Percentiles rank a stretch among this genome's conserved stretches.
Conservation (phyloP, 371 early-diverging fungal species). For the Blastocladiella emersonii region DNA sequence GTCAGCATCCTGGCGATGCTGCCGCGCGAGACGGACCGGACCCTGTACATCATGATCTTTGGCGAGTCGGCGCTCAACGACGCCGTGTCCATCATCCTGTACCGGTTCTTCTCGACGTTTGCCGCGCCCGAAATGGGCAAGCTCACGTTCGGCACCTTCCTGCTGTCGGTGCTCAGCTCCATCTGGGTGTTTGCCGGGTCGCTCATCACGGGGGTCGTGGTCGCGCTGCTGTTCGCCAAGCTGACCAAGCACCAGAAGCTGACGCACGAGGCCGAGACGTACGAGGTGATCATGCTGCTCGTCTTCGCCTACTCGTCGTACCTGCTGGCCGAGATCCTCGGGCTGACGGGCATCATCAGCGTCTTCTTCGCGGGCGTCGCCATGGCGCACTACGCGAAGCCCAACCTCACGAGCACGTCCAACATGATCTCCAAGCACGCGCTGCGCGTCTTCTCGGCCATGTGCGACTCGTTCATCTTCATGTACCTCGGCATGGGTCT, state of each 20-base stretch:
- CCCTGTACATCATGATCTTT: conserved; percentile 82
- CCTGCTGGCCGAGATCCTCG: conserved; percentile 55
- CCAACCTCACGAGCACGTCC: conserved; percentile 60
- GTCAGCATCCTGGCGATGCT: conserved; percentile 35
- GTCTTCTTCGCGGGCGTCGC: conserved; percentile 87
- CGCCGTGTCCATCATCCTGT: conserved; percentile 89
- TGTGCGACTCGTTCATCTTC: conserved; percentile 89
- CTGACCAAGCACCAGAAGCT: conserved; percentile 64
- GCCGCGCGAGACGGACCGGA: conserved; percentile 51
- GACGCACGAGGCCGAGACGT: conserved; percentile 52
- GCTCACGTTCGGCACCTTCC: not conserved
- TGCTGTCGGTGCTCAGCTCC: conserved; percentile 28
- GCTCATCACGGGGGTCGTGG: conserved; percentile 59
- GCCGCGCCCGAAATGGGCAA: not conserved
- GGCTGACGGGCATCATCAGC: conserved; percentile 60
- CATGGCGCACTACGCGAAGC: conserved; percentile 81
- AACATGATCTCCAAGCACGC: conserved; percentile 69
- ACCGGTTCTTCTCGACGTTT: conserved; percentile 16
- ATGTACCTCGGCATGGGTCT: conserved; percentile 86
- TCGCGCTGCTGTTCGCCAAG: conserved; percentile 62
- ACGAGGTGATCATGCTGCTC: conserved; percentile 54
- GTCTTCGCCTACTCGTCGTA: conserved; percentile 67
- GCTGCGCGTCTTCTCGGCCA: conserved; percentile 74
- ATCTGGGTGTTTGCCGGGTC: conserved; percentile 69
- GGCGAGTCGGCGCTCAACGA: conserved; percentile 90